Evolutionary conservation across 2,329 filamentous ascomycete genomes (phyloP), one percentile per base, ranked within the genome.

Genomic region (Aureobasidium sp.): DNA sequence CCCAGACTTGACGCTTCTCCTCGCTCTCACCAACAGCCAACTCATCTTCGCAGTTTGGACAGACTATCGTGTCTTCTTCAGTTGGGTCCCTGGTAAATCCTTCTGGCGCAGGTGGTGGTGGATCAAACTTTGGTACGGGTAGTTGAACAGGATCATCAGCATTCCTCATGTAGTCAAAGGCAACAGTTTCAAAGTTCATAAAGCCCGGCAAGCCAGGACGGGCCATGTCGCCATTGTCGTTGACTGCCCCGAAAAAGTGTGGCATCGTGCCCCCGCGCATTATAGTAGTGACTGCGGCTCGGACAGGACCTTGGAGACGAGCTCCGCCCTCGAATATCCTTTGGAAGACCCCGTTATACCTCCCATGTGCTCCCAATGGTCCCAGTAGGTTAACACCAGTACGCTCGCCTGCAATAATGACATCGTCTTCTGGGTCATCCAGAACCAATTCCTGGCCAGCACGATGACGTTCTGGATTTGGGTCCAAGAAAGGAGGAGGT

Each of bases 1-100:
- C 88, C 92, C 92, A 97, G 65, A 97, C 93, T 69, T 96, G 89
- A 71, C 90, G 87, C 74, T 96, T 92, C 37, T 78, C 72, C 32
- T 82, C 79, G 26, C 81, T 79, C 0, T 85, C 85, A 15, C 92
- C 89, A 56, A 87, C 85, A 6, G 90, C 88, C 17, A 99, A 78
- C 75, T 97, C 93, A 63, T 89, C 83, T 20, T 88, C 87, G 69
- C 94, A 99, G 63, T 90, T 90, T 0, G 93, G 90, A 72, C 94
- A 99, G 1, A 96, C 81, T 2, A 93, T 81, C 0, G 89, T 79
- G 41, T 89, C 83, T 17, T 90, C 85, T 39, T 90, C 87, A 43
- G 79, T 83, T 0, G 90, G 89, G 53, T 85, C 85, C 63, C 92
- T 82, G 1, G 90, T 96, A 69, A 94, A 97, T 0, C 92, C 93